These are phyloP conservation scores for Ruellia speciosa DNA, from an alignment of 305 asterid species.

Conservation along the genomic window DNA sequence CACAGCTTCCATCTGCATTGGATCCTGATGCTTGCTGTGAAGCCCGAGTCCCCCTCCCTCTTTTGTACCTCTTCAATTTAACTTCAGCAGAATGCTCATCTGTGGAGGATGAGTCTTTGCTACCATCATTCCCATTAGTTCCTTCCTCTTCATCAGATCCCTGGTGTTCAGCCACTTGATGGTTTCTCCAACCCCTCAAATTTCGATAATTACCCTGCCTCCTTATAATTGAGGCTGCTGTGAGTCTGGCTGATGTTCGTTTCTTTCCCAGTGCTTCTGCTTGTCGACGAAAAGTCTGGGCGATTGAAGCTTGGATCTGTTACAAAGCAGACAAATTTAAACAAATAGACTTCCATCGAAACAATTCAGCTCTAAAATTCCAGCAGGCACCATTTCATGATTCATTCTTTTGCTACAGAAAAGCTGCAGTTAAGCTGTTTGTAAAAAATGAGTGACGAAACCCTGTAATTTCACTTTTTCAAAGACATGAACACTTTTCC, in stretches of 20 bases:
- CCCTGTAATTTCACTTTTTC: not conserved
- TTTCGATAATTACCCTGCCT: conserved; percentile 56
- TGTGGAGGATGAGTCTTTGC: conserved; percentile 85
- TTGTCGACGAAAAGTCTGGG: conserved; percentile 83
- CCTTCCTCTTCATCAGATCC: conserved; percentile 88
- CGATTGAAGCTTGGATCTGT: conserved; percentile 92
- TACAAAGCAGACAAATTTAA: conserved; percentile 6
- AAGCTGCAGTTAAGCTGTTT: not conserved
- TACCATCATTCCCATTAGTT: conserved; percentile 52
- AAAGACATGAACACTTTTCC: not conserved
- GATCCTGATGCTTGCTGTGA: conserved; percentile 56
- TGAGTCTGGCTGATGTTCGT: conserved; percentile 49
- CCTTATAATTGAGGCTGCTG: conserved; percentile 51
- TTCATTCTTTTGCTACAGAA: not conserved
- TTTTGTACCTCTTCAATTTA: conserved; percentile 62
- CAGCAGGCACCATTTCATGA: not conserved
- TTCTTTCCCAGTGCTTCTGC: conserved; percentile 92
- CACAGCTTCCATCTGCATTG: conserved; percentile 51
- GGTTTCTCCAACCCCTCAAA: conserved; percentile 62
- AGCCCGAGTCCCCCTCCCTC: conserved; percentile 54
- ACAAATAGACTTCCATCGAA: not conserved
- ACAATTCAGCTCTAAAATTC: conserved; percentile 16
- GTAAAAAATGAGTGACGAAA: not conserved
- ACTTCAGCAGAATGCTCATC: conserved; percentile 68
- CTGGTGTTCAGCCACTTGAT: conserved; percentile 47